Evolutionary conservation across 2,329 filamentous ascomycete species (phyloP), one percentile per base, ranked within the genome.

Genomic region (Neonectria hederae): DNA sequence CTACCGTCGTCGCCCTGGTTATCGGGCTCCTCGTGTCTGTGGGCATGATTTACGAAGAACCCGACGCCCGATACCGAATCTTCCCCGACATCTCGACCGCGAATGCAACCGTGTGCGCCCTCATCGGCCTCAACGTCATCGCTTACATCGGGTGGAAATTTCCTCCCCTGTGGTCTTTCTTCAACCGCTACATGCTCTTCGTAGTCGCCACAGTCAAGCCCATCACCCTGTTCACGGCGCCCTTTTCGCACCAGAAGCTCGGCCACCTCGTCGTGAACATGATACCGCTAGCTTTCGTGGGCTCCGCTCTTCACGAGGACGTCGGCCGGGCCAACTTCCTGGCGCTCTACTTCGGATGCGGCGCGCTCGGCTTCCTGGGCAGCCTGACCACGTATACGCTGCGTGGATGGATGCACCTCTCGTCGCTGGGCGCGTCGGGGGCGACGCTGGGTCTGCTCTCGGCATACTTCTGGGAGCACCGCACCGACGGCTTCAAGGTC

Each of bases 101-200:
- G 14, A 82, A 86, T 3, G 88, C 89, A 13, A 93, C 92, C 3
- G 81, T 93, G n/a, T 80, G 83, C 35, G 80, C 82, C 7, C 77
- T 95, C 45, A 82, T 93, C 48, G 81, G 78, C n/a, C 63, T 84
- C 53, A 93, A 94, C 75, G 62, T 84, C 7, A 67, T 82, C 42
- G 80, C 90, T 11, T 89, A 84, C 68, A 61, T 83, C 24, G 78
- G 83, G 28, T 93, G 91, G 89, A 85, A 84, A 69, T 69, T 88
- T 11, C 90, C 91, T 51, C 87, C 87, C 1, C 71, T 89, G 30
- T 95, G 90, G 89, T 78, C 80, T 13, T 55, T 88, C 17, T 78
- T 93, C 69, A 94, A 93, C 78, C 86, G 83, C 66, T 90, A 90
- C 80, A 89, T 92, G 78, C 81, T 91, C 43, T 76, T 90, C 38